Base-by-base conservation (phyloP, 148 eudicot genomes). In the Arbutus unedo region DNA sequence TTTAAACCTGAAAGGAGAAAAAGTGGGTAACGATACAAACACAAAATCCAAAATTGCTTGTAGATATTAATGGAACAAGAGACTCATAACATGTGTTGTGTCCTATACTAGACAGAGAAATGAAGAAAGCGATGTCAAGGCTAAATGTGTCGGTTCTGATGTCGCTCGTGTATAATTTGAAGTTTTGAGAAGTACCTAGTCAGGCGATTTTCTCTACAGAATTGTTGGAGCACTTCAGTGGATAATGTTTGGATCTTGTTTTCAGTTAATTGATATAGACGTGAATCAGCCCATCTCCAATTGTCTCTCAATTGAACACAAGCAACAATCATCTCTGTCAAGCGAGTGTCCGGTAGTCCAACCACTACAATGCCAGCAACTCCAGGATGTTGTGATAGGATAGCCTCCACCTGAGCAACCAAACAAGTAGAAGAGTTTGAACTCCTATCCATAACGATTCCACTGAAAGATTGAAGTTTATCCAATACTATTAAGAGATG, bases 341-440 rank as follows among this genome's bases (percentile, higher is more conserved):
- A 85, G 56, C 94, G 91, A 62, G 84, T 3, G 68, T 94, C 89
- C 31, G 98, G 93, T 81, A 93, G 83, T 75, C 98, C 98, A 73
- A 94, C 80, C 3, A 92, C 93, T 23, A 88, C 90, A 14, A 85
- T 87, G 2, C 86, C 81, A 48, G 76, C 78, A 80, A 96, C 84
- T 72, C 98, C 98, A 18, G 94, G 95, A 93, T 96, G 99, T 84
- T 87, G 91, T 41, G 84, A 87, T 76, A 96, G 64, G 43, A 94
- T 81, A 66, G 85, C 87, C 88, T 96, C 99, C 44, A 94, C 94
- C 99, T 92, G 59, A 80, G 62, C 85, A 81, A 85, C 59, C 53
- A 48, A 85, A 78, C 21, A 81, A 62, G 21, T 44, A 83, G 47
- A 78, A 57, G 56, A 53, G 48, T 54, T 77, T 55, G 47, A 38